Conservation (phyloP, 306 rosid species). For the Crotalaria pallida region DNA sequence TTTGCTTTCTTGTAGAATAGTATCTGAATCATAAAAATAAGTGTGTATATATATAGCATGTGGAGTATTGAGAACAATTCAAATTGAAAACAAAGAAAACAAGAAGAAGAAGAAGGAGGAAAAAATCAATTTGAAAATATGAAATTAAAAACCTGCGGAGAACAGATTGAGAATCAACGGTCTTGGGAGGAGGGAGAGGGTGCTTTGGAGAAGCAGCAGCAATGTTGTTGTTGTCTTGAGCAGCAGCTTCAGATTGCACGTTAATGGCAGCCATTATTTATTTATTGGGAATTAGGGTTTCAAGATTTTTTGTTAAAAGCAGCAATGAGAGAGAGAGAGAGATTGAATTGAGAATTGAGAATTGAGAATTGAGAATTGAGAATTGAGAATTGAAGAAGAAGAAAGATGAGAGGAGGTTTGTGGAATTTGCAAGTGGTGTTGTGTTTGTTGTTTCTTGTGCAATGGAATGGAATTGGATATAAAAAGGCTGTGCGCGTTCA, state of each 20-base stretch:
- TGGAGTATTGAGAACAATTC: no score
- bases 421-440: background rate
- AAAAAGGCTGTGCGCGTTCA: background rate
- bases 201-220: slow-evolving; percentile 46
- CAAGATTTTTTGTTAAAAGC: background rate
- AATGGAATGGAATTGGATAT: background rate
- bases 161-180: slow-evolving; percentile 77
- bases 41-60: background rate
- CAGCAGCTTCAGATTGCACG: slow-evolving; percentile 33
- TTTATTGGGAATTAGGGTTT: background rate
- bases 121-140: background rate
- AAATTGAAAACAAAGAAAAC: background rate
- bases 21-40: background rate
- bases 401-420: background rate
- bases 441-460: background rate
- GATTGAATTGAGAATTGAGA: no score
- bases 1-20: background rate
- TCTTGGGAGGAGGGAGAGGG: slow-evolving; percentile 43
- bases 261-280: slow-evolving; percentile 71
- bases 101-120: background rate
- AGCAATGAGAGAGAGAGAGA: background rate
- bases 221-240: slow-evolving; percentile 36
- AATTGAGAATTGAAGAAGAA: background rate
- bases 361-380: no score
- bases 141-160: slow-evolving; percentile 39